Evolutionary conservation across 2,329 filamentous ascomycete species (phyloP).

Genomic region (Neospermospora avenae): DNA sequence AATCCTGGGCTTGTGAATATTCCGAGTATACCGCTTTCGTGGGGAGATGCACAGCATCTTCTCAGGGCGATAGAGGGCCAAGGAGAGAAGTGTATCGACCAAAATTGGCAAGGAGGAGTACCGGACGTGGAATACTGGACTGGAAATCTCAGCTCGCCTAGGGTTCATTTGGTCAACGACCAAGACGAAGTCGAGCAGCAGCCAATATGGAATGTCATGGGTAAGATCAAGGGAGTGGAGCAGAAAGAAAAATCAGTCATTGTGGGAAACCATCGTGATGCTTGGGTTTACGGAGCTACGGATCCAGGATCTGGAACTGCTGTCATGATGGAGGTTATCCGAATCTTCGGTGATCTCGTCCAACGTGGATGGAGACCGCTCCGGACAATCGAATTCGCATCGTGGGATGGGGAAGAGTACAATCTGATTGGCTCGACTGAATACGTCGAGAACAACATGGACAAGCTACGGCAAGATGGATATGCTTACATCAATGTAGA

Average conservation of each 20-base stretch:
- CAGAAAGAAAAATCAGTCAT: slow-evolving; percentile 80
- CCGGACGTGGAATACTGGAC: slow-evolving; percentile 84
- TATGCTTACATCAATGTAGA: slow-evolving; percentile 92
- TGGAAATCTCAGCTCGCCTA: slow-evolving; percentile 70
- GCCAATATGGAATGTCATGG: slow-evolving; percentile 89
- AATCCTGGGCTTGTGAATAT: slow-evolving; percentile 75
- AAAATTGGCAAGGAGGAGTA: slow-evolving; percentile 71
- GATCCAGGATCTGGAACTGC: slow-evolving; percentile 88
- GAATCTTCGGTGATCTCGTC: slow-evolving; percentile 77
- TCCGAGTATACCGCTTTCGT: slow-evolving; percentile 84
- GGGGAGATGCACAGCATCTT: slow-evolving; percentile 81
- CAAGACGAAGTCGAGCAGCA: slow-evolving; percentile 82
- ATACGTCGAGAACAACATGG: slow-evolving; percentile 82
- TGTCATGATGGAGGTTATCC: slow-evolving; percentile 83
- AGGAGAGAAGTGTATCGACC: slow-evolving; percentile 63
- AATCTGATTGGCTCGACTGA: slow-evolving; percentile 94
- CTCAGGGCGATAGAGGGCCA: slow-evolving; percentile 72
- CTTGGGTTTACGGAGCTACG: slow-evolving; percentile 84
- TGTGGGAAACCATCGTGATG: slow-evolving; percentile 89
- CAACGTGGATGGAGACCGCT: slow-evolving; percentile 81
- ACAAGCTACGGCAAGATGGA: slow-evolving; percentile 67
- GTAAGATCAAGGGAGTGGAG: slow-evolving; percentile 79
- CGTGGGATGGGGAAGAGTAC: slow-evolving; percentile 93
- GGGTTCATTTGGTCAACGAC: slow-evolving; percentile 78
- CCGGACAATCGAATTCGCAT: slow-evolving; percentile 94